Evolutionary conservation across 2,329 filamentous ascomycete genomes (phyloP).

Genomic region (Claviceps monticola): DNA sequence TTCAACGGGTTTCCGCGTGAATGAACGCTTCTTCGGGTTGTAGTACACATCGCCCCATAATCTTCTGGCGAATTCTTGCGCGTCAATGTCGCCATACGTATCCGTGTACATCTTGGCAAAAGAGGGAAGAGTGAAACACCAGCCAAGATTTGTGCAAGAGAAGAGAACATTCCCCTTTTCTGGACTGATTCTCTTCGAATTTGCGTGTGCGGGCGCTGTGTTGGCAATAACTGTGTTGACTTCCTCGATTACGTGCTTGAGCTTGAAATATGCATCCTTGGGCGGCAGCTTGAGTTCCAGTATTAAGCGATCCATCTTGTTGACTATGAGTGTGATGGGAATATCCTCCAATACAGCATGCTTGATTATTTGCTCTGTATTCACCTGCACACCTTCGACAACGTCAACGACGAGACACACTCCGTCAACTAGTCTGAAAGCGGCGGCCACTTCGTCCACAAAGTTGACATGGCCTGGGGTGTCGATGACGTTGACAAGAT

Average conservation of each 20-base stretch:
- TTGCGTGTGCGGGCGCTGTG: slow-evolving; percentile 67
- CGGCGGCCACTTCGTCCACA: slow-evolving; percentile 87
- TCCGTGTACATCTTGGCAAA: slow-evolving; percentile 96
- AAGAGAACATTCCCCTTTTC: slow-evolving; percentile 99
- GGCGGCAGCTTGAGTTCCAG: slow-evolving; percentile 88
- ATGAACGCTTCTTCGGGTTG: slow-evolving; percentile 80
- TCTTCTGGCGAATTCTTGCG: slow-evolving; percentile 67
- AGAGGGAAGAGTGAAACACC: slow-evolving; percentile 89
- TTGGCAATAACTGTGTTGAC: slow-evolving; percentile 94
- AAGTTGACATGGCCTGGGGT: slow-evolving; percentile 98
- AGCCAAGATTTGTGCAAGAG: slow-evolving; percentile 82
- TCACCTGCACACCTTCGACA: slow-evolving; percentile 96
- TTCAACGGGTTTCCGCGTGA: slow-evolving; percentile 77
- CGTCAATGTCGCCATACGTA: slow-evolving; percentile 68
- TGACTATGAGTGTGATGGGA: slow-evolving; percentile 79
- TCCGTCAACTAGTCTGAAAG: slow-evolving; percentile 76
- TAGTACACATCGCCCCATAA: slow-evolving; percentile 97
- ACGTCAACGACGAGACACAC: slow-evolving; percentile 90
- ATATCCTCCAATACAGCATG: slow-evolving; percentile 84
- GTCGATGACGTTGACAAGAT: slow-evolving; percentile 88
- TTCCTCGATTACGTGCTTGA: slow-evolving; percentile 97
- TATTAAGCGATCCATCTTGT: slow-evolving; percentile 94
- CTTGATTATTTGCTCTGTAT: slow-evolving; percentile 94
- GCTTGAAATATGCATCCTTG: slow-evolving; percentile 93
- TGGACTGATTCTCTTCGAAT: slow-evolving; percentile 70